A percentile compares a stretch with the other conserved stretches of the same genome.
These are phyloP conservation scores for Somion occarium DNA, from an alignment of 1,284 basidiomycete species.

Conservation along the genomic window DNA sequence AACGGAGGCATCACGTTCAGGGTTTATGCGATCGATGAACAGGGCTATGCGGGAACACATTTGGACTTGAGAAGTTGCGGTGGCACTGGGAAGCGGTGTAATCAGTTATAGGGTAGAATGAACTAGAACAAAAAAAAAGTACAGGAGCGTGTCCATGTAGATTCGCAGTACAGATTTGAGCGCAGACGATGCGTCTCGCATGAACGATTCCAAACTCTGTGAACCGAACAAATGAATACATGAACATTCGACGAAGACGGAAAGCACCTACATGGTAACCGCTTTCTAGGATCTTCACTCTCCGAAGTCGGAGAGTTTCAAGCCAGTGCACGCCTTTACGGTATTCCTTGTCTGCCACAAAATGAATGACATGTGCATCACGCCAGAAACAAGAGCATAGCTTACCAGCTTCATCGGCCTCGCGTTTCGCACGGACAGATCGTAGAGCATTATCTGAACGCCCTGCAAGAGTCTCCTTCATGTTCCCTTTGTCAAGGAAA, in stretches of 20 bases:
- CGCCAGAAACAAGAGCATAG: background rate
- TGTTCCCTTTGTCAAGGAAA: conserved; percentile 66
- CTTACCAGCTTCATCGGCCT: conserved; percentile 87
- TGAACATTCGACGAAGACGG: background rate
- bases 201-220: conserved; percentile 78
- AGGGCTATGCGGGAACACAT: conserved; percentile 53
- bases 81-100: conserved; percentile 58
- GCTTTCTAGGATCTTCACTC: conserved; percentile 79
- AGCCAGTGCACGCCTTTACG: conserved; percentile 89
- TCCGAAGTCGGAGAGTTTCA: conserved; percentile 83
- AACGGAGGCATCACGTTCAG: conserved; percentile 62
- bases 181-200: conserved; percentile 66
- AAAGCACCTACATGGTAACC: conserved; percentile 62
- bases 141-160: conserved; percentile 79
- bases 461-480: conserved; percentile 51
- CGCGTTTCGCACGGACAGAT: conserved; percentile 78
- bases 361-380: background rate
- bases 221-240: too few relatives aligned
- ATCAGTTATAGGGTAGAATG: conserved; percentile 10
- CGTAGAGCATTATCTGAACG: conserved; percentile 64
- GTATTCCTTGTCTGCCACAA: conserved; percentile 79
- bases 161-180: conserved; percentile 63
- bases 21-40: conserved; percentile 61
- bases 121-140: conserved; percentile 26
- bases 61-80: conserved; percentile 63